phyloP scores from a whole-genome alignment of 768 basidiomycete genomes.

The Rhodotorula graminis region DNA sequence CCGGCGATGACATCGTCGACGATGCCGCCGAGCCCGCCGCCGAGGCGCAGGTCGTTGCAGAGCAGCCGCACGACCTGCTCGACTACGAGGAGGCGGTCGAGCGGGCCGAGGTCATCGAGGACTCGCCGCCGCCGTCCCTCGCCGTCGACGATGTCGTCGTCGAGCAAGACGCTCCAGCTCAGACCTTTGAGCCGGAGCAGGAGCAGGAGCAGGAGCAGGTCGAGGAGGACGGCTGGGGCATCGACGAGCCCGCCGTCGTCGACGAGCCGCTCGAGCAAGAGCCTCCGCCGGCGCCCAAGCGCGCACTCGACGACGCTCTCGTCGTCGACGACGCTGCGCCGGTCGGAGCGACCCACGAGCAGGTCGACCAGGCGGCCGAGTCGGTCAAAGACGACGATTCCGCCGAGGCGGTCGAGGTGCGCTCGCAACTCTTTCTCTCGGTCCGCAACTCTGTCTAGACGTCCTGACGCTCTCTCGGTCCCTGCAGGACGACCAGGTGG shows the following conservation, averaged over 20 bases:
- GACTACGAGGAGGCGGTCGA: conserved; percentile 19
- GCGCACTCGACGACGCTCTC: no score
- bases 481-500: no score
- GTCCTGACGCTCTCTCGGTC: no score
- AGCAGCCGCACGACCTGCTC: conserved; percentile 2
- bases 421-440: no score
- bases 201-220: neutral
- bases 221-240: conserved; percentile 14
- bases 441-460: no score
- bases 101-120: neutral
- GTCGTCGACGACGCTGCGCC: no score
- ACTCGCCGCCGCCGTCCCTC: neutral
- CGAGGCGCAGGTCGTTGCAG: neutral
- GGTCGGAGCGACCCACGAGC: no score
- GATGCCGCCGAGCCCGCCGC: neutral
- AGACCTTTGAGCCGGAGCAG: neutral
- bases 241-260: neutral
- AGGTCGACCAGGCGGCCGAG: no score
- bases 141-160: neutral
- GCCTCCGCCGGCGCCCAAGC: no score
- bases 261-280: neutral
- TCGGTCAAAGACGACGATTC: no score
- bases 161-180: neutral
- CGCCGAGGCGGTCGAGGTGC: no score
- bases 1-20: neutral